phyloP scores from a whole-genome alignment of 2,329 filamentous ascomycete genomes.

The Penicillium sclerotigenum region DNA sequence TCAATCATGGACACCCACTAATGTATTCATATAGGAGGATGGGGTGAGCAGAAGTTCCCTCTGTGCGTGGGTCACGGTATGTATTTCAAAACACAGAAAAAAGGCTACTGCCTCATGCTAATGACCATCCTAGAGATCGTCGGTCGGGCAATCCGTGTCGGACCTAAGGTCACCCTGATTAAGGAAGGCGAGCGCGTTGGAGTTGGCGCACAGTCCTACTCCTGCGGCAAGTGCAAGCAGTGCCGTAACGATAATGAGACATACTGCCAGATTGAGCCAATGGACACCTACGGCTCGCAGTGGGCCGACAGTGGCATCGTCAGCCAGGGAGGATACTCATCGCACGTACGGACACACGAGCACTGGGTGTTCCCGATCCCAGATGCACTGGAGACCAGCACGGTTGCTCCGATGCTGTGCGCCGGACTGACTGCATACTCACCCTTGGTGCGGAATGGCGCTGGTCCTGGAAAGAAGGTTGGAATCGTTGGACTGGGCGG shows the following conservation, averaged over 20 bases:
- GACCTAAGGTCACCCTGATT: constrained; percentile 60
- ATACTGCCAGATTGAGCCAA: constrained; percentile 57
- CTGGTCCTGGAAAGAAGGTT: constrained; percentile 60
- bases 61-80: constrained; percentile 52
- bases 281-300: constrained; percentile 55
- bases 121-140: constrained; percentile 57
- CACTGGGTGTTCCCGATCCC: constrained; percentile 71
- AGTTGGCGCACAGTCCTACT: constrained; percentile 65
- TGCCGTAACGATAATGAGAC: constrained; percentile 67
- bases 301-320: constrained; percentile 60
- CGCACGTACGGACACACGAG: constrained; percentile 70
- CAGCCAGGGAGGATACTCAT: constrained; percentile 64
- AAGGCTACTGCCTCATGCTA: not conserved
- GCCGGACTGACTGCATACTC: constrained; percentile 78
- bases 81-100: not conserved
- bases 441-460: constrained; percentile 71
- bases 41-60: constrained; percentile 52
- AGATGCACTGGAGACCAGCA: constrained; percentile 58
- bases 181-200: constrained; percentile 64
- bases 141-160: constrained; percentile 65
- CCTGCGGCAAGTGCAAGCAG: constrained; percentile 62
- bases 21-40: constrained; percentile 45
- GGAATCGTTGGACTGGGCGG: constrained; percentile 54
- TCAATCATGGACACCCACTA: not conserved
- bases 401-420: constrained; percentile 78